Evolutionary conservation across 2,329 filamentous ascomycete species (phyloP), one percentile per base, ranked within the genome.

Genomic region (Exophiala alcalophila): DNA sequence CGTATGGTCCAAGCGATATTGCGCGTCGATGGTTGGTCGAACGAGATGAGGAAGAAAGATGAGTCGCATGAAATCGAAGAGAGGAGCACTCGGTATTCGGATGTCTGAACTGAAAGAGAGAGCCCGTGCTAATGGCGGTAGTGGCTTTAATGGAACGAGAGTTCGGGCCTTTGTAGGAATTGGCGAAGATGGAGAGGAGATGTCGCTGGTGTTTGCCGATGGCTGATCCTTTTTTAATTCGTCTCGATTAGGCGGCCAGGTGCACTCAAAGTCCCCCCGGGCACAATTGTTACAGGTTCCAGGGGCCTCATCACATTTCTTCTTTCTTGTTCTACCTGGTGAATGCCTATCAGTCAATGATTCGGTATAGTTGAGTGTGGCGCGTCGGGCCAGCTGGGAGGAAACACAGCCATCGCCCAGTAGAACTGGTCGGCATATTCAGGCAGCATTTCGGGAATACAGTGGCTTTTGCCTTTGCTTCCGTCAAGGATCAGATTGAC

Each of bases 301-400:
- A 1, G 14, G 42, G 10, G 34, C 47, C 41, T 60, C 56, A 10
- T 60, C 57, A 9, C 58, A 60, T 36, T 60, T 59, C 41, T 58
- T 59, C 41, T 57, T 59, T 12, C 56, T 38, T 11, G 36, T 44
- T 4, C 55, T 49, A 21, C 57, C 55, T 58, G 15, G n/a, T n/a
- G n/a, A n/a, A n/a, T n/a, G n/a, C n/a, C n/a, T n/a, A n/a, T n/a
- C n/a, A n/a, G n/a, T n/a, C n/a, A n/a, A n/a, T n/a, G n/a, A n/a
- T n/a, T n/a, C n/a, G n/a, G n/a, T n/a, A n/a, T n/a, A n/a, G n/a
- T n/a, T n/a, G n/a, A n/a, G n/a, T n/a, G n/a, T n/a, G n/a, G n/a
- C n/a, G n/a, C n/a, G n/a, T n/a, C n/a, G n/a, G n/a, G n/a, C n/a
- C n/a, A n/a, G n/a, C n/a, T n/a, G n/a, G n/a, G n/a, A n/a, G n/a